phyloP scores from a whole-genome alignment of 345 rosid genomes.

The Abelmoschus esculentus region DNA sequence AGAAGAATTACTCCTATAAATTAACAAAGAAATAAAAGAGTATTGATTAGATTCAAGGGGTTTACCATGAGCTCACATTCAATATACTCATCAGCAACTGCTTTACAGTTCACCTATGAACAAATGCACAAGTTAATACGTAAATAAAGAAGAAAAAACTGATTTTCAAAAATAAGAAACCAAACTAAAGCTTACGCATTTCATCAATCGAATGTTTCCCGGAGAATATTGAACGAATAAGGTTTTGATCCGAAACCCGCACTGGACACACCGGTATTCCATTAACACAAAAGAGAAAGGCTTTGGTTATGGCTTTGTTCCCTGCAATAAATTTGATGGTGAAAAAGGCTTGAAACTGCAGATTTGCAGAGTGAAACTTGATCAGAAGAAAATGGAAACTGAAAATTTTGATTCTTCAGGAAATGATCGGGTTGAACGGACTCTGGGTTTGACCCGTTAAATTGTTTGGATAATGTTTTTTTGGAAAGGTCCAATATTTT shows the following conservation, averaged over 20 bases:
- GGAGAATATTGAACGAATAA: constrained; percentile 68
- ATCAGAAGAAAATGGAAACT: not conserved
- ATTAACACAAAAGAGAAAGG: not conserved
- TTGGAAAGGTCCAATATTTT: not conserved
- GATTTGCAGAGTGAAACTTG: not conserved
- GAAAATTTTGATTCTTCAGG: not conserved
- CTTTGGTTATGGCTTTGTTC: not conserved
- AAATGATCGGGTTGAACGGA: not conserved
- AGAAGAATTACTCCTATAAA: not conserved
- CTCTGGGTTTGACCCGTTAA: not conserved
- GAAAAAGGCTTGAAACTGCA: not conserved
- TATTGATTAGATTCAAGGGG: not conserved
- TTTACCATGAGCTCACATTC: constrained; percentile 80
- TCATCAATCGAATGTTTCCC: constrained; percentile 65
- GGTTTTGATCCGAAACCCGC: constrained; percentile 45
- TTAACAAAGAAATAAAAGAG: not conserved
- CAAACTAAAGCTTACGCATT: constrained; percentile 43
- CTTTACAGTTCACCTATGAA: constrained; percentile 53
- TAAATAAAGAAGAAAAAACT: not conserved
- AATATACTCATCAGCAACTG: constrained; percentile 66
- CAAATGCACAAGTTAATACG: not conserved
- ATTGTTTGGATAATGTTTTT: not conserved
- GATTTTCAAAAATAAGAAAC: not conserved
- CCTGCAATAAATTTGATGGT: not conserved
- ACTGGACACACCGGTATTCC: constrained; percentile 57